phyloP scores from a whole-genome alignment of 352 stramenopile genomes.

The Paralagenidium karlingii region DNA sequence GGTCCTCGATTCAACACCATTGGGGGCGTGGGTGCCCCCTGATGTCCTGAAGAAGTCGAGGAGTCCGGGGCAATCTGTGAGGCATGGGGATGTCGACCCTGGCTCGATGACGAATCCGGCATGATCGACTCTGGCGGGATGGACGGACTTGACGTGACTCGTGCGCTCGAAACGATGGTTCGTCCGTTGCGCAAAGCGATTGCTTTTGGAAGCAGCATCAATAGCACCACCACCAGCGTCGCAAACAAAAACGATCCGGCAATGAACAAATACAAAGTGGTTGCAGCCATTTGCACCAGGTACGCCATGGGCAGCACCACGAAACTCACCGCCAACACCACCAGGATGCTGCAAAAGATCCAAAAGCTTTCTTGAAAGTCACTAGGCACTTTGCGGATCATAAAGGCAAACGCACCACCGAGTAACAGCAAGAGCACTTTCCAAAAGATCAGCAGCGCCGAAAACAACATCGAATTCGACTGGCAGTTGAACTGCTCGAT shows the following conservation, averaged over 20 bases:
- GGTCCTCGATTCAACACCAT: too few relatives aligned
- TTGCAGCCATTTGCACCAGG: slow-evolving; percentile 19
- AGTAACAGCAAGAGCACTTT: slow-evolving; percentile 31
- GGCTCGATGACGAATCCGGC: too few relatives aligned
- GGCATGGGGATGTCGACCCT: too few relatives aligned
- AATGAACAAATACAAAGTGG: not conserved
- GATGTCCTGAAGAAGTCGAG: too few relatives aligned
- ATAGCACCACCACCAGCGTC: not conserved
- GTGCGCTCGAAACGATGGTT: too few relatives aligned
- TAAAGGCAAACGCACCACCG: slow-evolving; percentile 31
- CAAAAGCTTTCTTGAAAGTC: slow-evolving; percentile 59
- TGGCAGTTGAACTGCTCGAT: slow-evolving; percentile 16
- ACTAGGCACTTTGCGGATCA: slow-evolving; percentile 49
- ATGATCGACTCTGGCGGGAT: too few relatives aligned
- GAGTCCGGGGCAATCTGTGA: too few relatives aligned
- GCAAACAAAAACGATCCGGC: not conserved
- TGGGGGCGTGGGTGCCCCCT: too few relatives aligned
- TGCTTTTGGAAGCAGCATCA: slow-evolving; percentile 1
- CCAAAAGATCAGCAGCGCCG: slow-evolving; percentile 35
- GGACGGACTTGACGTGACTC: too few relatives aligned
- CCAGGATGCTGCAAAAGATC: slow-evolving; percentile 30
- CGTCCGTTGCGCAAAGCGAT: too few relatives aligned
- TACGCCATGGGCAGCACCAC: slow-evolving; percentile 37
- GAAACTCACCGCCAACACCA: slow-evolving; percentile 33
- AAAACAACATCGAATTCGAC: slow-evolving; percentile 38